phyloP scores from a whole-genome alignment of 2,329 filamentous ascomycete genomes.

The Venturia effusa region DNA sequence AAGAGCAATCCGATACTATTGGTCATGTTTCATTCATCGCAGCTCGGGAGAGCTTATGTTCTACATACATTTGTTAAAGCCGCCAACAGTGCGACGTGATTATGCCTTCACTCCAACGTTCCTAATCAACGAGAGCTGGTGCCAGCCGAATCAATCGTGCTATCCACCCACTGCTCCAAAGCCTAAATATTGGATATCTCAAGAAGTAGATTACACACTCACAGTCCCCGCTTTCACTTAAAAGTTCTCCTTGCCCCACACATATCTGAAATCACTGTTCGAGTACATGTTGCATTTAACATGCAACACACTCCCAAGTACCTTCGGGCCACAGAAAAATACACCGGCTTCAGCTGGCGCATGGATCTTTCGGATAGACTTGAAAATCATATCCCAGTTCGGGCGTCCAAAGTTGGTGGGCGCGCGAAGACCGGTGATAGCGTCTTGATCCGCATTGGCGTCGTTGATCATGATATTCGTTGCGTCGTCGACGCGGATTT shows the following conservation, averaged over 20 bases:
- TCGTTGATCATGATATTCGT: constrained; percentile 93
- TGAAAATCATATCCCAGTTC: constrained; percentile 87
- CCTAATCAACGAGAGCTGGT: neutral
- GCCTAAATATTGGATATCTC: constrained; percentile 1
- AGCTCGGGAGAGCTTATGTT: neutral
- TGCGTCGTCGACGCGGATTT: constrained; percentile 75
- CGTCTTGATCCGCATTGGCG: constrained; percentile 71
- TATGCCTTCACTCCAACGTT: neutral
- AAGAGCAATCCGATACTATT: too few relatives aligned
- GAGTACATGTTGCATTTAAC: constrained; percentile 84
- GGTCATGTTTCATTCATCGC: too few relatives aligned
- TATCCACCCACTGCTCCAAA: neutral
- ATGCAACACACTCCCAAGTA: constrained; percentile 63
- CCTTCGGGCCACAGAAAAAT: constrained; percentile 77
- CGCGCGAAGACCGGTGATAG: constrained; percentile 70
- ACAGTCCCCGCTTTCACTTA: constrained; percentile 25
- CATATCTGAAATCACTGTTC: constrained; percentile 61
- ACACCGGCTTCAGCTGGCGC: constrained; percentile 31
- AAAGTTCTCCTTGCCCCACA: constrained; percentile 62
- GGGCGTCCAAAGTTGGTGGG: constrained; percentile 79
- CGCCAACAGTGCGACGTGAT: neutral
- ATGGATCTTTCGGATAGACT: constrained; percentile 64
- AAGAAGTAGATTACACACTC: constrained; percentile 8
- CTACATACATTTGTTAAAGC: neutral
- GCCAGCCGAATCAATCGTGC: constrained; percentile 6